phyloP scores from a whole-genome alignment of 768 basidiomycete species.

The Boletales sp. region DNA sequence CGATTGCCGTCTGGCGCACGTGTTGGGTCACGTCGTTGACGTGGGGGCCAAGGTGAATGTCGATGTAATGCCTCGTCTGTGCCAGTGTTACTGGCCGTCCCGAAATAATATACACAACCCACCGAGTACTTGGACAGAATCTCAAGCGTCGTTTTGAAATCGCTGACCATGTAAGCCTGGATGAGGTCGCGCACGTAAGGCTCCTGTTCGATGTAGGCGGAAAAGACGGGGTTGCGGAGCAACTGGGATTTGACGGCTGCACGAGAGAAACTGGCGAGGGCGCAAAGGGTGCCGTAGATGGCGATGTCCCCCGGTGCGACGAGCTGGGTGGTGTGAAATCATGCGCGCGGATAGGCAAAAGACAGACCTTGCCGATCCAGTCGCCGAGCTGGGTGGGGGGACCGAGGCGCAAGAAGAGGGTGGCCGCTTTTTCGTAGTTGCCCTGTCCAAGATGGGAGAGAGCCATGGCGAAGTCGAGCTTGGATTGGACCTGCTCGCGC shows the following conservation, averaged over 20 bases:
- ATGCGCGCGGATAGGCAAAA: background rate
- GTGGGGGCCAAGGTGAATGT: slow-evolving; percentile 74
- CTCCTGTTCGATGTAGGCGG: slow-evolving; percentile 79
- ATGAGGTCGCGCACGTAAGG: slow-evolving; percentile 83
- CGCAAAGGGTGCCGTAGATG: slow-evolving; percentile 80
- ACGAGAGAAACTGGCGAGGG: slow-evolving; percentile 73
- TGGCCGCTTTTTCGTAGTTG: slow-evolving; percentile 79
- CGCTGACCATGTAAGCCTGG: slow-evolving; percentile 80
- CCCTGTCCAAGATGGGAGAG: slow-evolving; percentile 69
- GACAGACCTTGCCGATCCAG: slow-evolving; percentile 68
- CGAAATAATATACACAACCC: background rate
- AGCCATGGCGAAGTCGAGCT: slow-evolving; percentile 78
- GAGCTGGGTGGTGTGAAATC: slow-evolving; percentile 35
- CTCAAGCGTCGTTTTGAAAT: slow-evolving; percentile 80
- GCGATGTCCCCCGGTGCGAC: slow-evolving; percentile 82
- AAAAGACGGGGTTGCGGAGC: slow-evolving; percentile 67
- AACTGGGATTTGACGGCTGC: slow-evolving; percentile 63
- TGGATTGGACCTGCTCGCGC: slow-evolving; percentile 66
- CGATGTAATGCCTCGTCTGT: slow-evolving; percentile 76
- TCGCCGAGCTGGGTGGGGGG: slow-evolving; percentile 63
- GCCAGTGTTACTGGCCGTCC: background rate
- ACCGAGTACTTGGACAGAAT: slow-evolving; percentile 73
- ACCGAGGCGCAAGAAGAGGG: slow-evolving; percentile 65
- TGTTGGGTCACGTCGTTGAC: slow-evolving; percentile 58
- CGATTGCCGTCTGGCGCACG: slow-evolving; percentile 74